Percentiles rank a stretch among this genome's conserved stretches.
Evolutionary conservation across 148 eudicot genomes (phyloP).

Genomic region (Heliamphora exappendiculata): DNA sequence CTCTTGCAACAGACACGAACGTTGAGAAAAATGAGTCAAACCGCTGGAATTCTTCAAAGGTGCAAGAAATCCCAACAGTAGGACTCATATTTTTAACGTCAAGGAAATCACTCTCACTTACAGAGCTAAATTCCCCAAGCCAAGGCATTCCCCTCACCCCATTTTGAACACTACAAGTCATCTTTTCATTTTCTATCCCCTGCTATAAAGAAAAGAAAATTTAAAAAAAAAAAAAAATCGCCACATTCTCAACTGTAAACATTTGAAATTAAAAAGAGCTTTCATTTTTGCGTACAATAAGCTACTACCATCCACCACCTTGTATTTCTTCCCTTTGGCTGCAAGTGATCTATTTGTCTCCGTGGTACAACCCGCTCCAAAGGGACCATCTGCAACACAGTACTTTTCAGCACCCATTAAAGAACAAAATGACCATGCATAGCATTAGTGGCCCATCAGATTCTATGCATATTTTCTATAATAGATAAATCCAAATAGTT

Average conservation of each 20-base stretch:
- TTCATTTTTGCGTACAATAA: slow-evolving; percentile 18
- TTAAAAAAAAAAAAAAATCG: not conserved
- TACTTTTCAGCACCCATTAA: slow-evolving; percentile 12
- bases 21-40: slow-evolving; percentile 54
- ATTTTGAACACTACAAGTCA: slow-evolving; percentile 35
- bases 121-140: slow-evolving; percentile 41
- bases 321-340: slow-evolving; percentile 32
- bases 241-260: slow-evolving; percentile 9
- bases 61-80: slow-evolving; percentile 42
- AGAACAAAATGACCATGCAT: not conserved
- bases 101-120: slow-evolving; percentile 27
- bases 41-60: slow-evolving; percentile 41
- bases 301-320: slow-evolving; percentile 53
- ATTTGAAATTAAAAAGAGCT: slow-evolving; percentile 10
- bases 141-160: slow-evolving; percentile 38
- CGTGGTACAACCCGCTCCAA: slow-evolving; percentile 18
- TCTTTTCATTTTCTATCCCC: slow-evolving; percentile 42
- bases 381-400: slow-evolving; percentile 37
- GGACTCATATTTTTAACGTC: slow-evolving; percentile 26
- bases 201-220: slow-evolving; percentile 22
- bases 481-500: not conserved
- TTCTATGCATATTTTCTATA: not conserved
- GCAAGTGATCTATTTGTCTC: slow-evolving; percentile 42
- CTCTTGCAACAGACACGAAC: slow-evolving; percentile 44
- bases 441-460: not conserved